Evolutionary conservation across 345 rosid genomes (phyloP).

Genomic region (Ailanthus altissimus): DNA sequence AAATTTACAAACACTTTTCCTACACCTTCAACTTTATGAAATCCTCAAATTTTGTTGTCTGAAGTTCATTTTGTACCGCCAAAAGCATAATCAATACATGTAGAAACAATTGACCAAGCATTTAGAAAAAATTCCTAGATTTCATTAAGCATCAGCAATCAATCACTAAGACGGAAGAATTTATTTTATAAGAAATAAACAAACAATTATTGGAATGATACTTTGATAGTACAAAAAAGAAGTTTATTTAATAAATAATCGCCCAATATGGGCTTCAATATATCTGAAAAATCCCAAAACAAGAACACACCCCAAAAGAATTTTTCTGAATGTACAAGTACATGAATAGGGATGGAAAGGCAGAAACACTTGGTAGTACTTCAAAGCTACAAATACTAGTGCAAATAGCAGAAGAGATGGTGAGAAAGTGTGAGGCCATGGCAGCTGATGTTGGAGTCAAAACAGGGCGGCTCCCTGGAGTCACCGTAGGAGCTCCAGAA

Average conservation of each 20-base stretch:
- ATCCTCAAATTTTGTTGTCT: neutral
- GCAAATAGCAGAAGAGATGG: slow-evolving; percentile 50
- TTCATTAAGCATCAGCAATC: neutral
- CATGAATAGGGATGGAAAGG: neutral
- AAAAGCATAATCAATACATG: too few relatives aligned
- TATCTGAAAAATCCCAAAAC: slow-evolving; percentile 6
- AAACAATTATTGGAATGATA: neutral
- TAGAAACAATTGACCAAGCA: neutral
- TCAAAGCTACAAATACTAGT: slow-evolving; percentile 43
- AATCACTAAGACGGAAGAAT: neutral
- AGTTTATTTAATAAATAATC: slow-evolving; percentile 20
- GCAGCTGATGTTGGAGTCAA: slow-evolving; percentile 66
- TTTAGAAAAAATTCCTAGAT: neutral
- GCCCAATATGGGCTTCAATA: slow-evolving; percentile 21
- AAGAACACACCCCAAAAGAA: slow-evolving; percentile 20
- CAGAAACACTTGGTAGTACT: slow-evolving; percentile 32
- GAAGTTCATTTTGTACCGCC: too few relatives aligned
- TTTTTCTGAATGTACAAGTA: neutral
- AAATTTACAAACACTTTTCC: neutral
- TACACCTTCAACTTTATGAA: neutral
- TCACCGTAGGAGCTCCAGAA: slow-evolving; percentile 42
- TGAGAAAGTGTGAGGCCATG: slow-evolving; percentile 34
- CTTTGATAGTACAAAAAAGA: neutral
- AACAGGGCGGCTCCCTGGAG: slow-evolving; percentile 54
- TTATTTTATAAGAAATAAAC: neutral